phyloP scores from a whole-genome alignment of 78 protist genomes.

The Ministeria vibrans region DNA sequence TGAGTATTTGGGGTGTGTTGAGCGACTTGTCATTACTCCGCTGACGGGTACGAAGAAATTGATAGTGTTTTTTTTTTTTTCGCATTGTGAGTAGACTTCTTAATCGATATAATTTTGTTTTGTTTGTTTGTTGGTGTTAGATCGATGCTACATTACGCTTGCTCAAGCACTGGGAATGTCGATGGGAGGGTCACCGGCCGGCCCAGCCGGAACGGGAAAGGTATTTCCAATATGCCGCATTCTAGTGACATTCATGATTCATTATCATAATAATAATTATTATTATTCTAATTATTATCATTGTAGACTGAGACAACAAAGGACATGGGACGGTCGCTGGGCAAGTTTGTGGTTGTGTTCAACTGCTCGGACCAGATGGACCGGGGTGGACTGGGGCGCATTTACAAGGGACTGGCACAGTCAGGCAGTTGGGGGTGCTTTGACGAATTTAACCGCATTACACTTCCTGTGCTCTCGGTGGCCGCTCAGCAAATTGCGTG shows the following conservation, averaged over 20 bases:
- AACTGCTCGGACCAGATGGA: conserved; percentile 84
- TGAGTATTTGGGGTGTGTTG: conserved; percentile 81
- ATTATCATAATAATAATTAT: too few species aligned
- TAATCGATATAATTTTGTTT: too few species aligned
- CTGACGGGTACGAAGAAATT: too few species aligned
- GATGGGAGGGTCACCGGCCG: conserved; percentile 88
- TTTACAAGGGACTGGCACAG: conserved; percentile 80
- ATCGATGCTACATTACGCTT: conserved; percentile 81
- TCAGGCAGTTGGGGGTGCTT: conserved; percentile 83
- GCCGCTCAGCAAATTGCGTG: conserved; percentile 80
- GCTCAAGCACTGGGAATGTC: conserved; percentile 52
- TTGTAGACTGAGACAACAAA: conserved; percentile 90
- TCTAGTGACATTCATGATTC: too few species aligned
- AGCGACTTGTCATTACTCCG: conserved; percentile 84
- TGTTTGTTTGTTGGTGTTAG: too few species aligned
- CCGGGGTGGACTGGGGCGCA: conserved; percentile 57
- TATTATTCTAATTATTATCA: too few species aligned
- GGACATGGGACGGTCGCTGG: conserved; percentile 76
- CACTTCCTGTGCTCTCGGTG: conserved; percentile 73
- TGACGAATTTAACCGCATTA: conserved; percentile 91
- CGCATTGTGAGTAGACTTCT: too few species aligned
- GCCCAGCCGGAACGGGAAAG: conserved; percentile 94
- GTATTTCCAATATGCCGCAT: too few species aligned
- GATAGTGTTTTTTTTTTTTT: too few species aligned
- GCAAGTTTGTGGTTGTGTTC: conserved; percentile 69